These are phyloP conservation scores for Serpula lacrymans DNA, from an alignment of 768 basidiomycete species.

Conservation along the genomic window DNA sequence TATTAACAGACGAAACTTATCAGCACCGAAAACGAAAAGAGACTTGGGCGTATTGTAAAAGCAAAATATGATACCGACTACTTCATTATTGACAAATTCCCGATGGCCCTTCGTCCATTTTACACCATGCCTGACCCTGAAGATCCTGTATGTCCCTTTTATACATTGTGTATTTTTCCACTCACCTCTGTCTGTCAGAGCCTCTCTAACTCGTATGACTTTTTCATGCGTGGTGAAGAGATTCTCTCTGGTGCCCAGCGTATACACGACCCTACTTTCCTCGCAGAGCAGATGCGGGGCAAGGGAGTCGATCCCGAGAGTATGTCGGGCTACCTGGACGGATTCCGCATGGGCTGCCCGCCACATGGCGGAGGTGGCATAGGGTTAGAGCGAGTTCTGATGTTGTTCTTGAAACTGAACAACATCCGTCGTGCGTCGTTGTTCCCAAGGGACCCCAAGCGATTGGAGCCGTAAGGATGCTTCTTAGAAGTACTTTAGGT, in stretches of 20 bases:
- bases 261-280: conserved; percentile 84
- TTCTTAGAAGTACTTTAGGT: too few relatives aligned
- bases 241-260: conserved; percentile 98
- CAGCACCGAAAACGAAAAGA: conserved; percentile 94
- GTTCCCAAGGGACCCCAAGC: conserved; percentile 97
- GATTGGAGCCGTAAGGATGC: conserved; percentile 83
- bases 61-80: conserved; percentile 97
- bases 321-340: conserved; percentile 92
- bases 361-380: conserved; percentile 98
- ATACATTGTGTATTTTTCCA: conserved; percentile 3
- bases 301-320: conserved; percentile 88
- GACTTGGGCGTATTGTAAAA: conserved; percentile 85
- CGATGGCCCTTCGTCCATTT: conserved; percentile 91
- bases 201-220: conserved; percentile 98
- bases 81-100: conserved; percentile 99
- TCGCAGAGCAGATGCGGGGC: conserved; percentile 78
- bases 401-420: conserved; percentile 96
- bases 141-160: conserved; percentile 61
- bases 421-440: conserved; percentile 91
- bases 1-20: conserved; percentile 10
- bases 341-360: conserved; percentile 90
- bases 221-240: conserved; percentile 99
- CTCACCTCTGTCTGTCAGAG: conserved; percentile 41
- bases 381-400: conserved; percentile 90
- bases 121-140: conserved; percentile 98